These are phyloP conservation scores for bread wheat (Triticum aestivum) DNA, from an alignment of 176 grass and related monocot species.

Conservation along the genomic window DNA sequence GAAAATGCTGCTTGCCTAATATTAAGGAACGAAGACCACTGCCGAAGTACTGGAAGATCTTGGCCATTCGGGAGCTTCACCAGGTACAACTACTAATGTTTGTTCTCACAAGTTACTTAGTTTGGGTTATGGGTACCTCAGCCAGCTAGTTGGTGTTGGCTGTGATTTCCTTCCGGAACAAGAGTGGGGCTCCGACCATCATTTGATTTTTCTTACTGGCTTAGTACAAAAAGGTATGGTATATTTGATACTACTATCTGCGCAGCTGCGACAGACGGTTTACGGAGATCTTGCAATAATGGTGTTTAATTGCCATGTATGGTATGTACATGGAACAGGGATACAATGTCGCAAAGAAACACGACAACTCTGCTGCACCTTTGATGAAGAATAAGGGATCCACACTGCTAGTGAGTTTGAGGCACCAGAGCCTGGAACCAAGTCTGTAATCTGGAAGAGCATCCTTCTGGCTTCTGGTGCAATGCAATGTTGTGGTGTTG, in stretches of 20 bases:
- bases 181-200: background rate
- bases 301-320: background rate
- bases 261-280: background rate
- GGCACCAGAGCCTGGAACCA: background rate
- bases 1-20: background rate
- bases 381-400: background rate
- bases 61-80: background rate
- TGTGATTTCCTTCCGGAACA: background rate
- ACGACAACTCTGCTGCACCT: background rate
- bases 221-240: background rate
- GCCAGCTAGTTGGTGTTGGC: background rate
- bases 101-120: background rate
- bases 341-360: background rate
- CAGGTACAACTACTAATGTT: background rate
- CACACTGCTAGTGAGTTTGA: background rate
- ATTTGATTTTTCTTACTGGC: too few species aligned
- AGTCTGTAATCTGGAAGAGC: background rate
- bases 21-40: background rate
- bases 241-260: background rate
- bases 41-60: background rate
- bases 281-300: background rate
- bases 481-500: too few species aligned
- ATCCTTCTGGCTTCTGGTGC: too few species aligned
- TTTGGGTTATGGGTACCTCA: background rate
- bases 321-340: background rate